Percentiles rank a stretch among this genome's conserved stretches.
Conservation (phyloP, 345 rosid species). For the Cardiospermum halicacabum region DNA sequence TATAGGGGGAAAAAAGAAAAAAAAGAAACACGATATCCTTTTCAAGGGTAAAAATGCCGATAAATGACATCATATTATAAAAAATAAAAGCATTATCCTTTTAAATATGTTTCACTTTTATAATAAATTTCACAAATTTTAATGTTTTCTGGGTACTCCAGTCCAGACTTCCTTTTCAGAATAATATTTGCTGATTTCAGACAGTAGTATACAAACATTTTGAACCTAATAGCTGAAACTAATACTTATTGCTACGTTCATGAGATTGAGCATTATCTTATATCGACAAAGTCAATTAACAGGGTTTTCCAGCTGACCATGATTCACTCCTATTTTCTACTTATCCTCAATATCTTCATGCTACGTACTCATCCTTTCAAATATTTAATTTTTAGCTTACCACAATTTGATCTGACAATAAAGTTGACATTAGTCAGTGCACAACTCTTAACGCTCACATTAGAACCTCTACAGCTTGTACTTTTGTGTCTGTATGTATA, state of each 20-base stretch:
- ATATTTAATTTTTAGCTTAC: not conserved
- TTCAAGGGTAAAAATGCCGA: conserved; percentile 2
- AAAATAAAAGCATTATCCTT: not conserved
- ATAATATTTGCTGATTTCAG: not conserved
- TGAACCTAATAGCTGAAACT: not conserved
- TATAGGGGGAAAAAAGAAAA: not conserved
- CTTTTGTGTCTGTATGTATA: not conserved
- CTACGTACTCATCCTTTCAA: not conserved
- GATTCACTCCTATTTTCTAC: not conserved
- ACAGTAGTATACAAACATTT: not conserved
- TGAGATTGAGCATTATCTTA: not conserved
- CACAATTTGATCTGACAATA: not conserved
- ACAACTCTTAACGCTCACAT: not conserved
- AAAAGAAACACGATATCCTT: not conserved
- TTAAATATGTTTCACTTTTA: not conserved
- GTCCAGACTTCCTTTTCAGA: not conserved
- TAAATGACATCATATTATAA: not conserved
- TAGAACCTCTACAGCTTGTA: not conserved
- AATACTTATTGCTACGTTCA: not conserved
- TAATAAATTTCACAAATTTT: not conserved
- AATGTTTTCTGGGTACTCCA: not conserved
- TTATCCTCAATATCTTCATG: not conserved
- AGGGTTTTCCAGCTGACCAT: not conserved
- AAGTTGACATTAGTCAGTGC: not conserved
- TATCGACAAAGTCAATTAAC: not conserved